These are phyloP conservation scores for Trapa incisa DNA, from an alignment of 345 rosid genomes.

Conservation along the genomic window DNA sequence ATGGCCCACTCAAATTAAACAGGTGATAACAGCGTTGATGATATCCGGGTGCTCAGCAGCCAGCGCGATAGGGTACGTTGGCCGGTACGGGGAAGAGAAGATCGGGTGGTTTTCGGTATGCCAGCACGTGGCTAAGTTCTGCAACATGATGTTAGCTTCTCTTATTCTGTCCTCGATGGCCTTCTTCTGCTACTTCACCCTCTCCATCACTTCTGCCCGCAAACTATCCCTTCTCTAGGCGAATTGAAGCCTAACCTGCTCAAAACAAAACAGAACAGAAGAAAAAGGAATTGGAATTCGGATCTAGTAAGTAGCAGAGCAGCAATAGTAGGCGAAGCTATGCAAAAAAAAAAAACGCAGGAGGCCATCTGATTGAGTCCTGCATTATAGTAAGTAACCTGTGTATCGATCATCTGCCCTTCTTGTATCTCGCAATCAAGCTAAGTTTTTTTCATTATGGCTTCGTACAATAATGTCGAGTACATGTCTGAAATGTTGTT, in stretches of 20 bases:
- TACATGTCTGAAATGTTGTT: no score
- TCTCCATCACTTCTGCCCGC: conserved; percentile 24
- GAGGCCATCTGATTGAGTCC: background rate
- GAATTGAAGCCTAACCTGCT: background rate
- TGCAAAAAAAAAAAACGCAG: background rate
- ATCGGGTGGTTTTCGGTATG: conserved; percentile 33
- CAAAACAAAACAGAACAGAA: background rate
- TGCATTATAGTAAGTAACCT: background rate
- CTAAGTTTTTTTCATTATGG: background rate
- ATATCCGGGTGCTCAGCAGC: conserved; percentile 45
- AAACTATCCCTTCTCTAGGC: conserved; percentile 15
- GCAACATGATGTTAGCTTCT: conserved; percentile 19
- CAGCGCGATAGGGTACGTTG: conserved; percentile 33
- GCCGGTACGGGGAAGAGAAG: conserved; percentile 30
- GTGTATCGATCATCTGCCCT: background rate
- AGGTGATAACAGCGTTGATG: conserved; percentile 39
- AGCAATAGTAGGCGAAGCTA: background rate
- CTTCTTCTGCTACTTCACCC: conserved; percentile 31
- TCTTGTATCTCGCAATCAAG: background rate
- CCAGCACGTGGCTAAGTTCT: conserved; percentile 25
- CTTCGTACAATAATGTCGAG: no score
- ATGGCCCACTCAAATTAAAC: background rate
- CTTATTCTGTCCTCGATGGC: conserved; percentile 31
- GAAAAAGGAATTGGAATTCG: background rate
- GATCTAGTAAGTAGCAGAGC: background rate